phyloP scores from a whole-genome alignment of 2,329 filamentous ascomycete species.

The Pyricularia pennisetigena region DNA sequence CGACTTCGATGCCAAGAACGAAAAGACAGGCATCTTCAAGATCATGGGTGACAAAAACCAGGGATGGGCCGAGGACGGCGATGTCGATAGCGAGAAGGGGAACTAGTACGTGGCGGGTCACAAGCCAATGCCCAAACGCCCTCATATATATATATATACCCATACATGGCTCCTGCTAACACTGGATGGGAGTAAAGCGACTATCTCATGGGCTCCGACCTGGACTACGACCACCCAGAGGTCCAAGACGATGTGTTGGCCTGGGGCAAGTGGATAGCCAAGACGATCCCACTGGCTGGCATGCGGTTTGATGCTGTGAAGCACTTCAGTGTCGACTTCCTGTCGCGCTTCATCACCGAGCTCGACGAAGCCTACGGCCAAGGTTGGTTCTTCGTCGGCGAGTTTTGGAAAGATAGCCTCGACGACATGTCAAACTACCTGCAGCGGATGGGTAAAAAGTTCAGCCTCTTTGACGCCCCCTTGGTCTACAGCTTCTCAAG shows the following conservation, averaged over 20 bases:
- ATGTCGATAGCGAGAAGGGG: constrained; percentile 47
- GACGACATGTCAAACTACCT: constrained; percentile 22
- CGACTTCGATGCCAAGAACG: constrained; percentile 51
- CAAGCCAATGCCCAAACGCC: constrained; percentile 9
- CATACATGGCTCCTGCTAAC: constrained; percentile 35
- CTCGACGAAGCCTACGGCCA: constrained; percentile 35
- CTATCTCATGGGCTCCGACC: constrained; percentile 63
- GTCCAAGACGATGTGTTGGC: constrained; percentile 53
- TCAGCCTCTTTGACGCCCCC: constrained; percentile 57
- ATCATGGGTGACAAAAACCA: constrained; percentile 46
- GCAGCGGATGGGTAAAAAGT: constrained; percentile 40
- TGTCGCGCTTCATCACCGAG: constrained; percentile 50
- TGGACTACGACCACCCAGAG: constrained; percentile 56
- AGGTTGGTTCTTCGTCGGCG: constrained; percentile 27
- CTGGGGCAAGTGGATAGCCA: constrained; percentile 60
- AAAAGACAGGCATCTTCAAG: constrained; percentile 58
- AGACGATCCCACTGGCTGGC: constrained; percentile 50
- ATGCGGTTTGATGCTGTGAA: constrained; percentile 65
- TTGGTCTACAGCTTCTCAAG: constrained; percentile 58
- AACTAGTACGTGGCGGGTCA: constrained; percentile 35
- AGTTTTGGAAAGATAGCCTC: constrained; percentile 28
- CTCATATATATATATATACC: constrained; percentile 20
- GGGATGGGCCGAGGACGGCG: constrained; percentile 54
- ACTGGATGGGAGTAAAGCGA: constrained; percentile 28
- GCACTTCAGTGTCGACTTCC: constrained; percentile 60